Evolutionary conservation across 2,329 filamentous ascomycete genomes (phyloP).

Genomic region (Alternaria sp.): DNA sequence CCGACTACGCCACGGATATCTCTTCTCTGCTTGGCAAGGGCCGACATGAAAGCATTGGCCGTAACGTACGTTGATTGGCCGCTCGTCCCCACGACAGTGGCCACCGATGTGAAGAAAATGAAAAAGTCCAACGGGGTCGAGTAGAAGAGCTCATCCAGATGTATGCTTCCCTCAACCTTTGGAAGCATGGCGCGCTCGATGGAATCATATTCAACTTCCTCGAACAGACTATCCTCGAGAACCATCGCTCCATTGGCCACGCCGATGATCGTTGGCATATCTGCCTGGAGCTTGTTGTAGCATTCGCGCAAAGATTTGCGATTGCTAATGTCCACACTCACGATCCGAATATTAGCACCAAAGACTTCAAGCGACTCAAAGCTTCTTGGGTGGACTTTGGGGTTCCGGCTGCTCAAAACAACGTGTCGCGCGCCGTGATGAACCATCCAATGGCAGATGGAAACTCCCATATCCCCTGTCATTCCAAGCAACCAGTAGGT

Average conservation of each 20-base stretch:
- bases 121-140: constrained; percentile 37
- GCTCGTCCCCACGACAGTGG: constrained; percentile 31
- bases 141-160: constrained; percentile 19
- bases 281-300: background rate
- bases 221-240: constrained; percentile 22
- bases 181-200: constrained; percentile 17
- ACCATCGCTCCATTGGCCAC: constrained; percentile 29
- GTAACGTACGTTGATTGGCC: constrained; percentile 59
- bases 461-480: constrained; percentile 31
- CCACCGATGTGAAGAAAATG: constrained; percentile 38
- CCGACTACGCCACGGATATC: constrained; percentile 37
- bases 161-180: constrained; percentile 33
- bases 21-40: constrained; percentile 50
- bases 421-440: constrained; percentile 25
- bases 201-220: constrained; percentile 16
- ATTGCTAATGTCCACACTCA: constrained; percentile 12
- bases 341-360: constrained; percentile 3
- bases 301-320: background rate
- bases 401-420: constrained; percentile 25
- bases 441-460: constrained; percentile 31
- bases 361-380: constrained; percentile 7
- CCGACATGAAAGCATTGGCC: constrained; percentile 55
- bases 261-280: constrained; percentile 24
- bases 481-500: constrained; percentile 37
- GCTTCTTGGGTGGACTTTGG: constrained; percentile 31